Conservation (phyloP, 495 filamentous ascomycete genomes). For the Talaromyces borbonicus region DNA sequence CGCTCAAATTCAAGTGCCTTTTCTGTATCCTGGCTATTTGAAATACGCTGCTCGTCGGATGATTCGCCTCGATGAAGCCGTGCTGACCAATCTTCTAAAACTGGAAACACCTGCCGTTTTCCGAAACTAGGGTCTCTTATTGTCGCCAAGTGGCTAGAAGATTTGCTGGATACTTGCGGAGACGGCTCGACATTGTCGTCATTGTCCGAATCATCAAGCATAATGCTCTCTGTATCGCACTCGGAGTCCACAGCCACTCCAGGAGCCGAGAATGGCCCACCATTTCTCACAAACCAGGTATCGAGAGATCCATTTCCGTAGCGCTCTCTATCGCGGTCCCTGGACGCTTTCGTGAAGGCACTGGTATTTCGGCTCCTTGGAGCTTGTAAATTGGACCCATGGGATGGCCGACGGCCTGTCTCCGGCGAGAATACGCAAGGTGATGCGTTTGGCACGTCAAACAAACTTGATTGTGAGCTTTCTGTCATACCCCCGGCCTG, state of each 20-base stretch:
- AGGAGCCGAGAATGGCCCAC: not conserved
- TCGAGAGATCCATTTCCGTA: constrained; percentile 33
- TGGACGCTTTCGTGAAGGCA: constrained; percentile 9
- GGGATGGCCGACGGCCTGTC: not conserved
- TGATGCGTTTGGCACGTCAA: not conserved
- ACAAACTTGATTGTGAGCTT: not conserved
- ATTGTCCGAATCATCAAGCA: constrained; percentile 4
- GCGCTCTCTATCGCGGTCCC: constrained; percentile 22
- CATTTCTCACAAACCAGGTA: constrained; percentile 25
- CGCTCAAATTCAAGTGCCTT: constrained; percentile 32
- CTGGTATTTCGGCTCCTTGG: not conserved
- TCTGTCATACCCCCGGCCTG: not conserved
- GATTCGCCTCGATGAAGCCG: constrained; percentile 18
- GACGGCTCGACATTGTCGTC: not conserved
- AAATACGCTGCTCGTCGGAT: not conserved
- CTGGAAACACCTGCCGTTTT: constrained; percentile 23
- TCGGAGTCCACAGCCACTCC: not conserved
- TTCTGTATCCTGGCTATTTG: constrained; percentile 18
- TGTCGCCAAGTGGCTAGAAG: no score
- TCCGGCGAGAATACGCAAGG: constrained; percentile 1
- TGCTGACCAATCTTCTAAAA: constrained; percentile 33
- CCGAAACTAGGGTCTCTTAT: no score
- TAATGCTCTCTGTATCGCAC: not conserved
- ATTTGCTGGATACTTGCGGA: not conserved
- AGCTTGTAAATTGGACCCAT: not conserved